These are phyloP conservation scores for Candida verbasci DNA, from an alignment of 805 yeast species.

Conservation along the genomic window DNA sequence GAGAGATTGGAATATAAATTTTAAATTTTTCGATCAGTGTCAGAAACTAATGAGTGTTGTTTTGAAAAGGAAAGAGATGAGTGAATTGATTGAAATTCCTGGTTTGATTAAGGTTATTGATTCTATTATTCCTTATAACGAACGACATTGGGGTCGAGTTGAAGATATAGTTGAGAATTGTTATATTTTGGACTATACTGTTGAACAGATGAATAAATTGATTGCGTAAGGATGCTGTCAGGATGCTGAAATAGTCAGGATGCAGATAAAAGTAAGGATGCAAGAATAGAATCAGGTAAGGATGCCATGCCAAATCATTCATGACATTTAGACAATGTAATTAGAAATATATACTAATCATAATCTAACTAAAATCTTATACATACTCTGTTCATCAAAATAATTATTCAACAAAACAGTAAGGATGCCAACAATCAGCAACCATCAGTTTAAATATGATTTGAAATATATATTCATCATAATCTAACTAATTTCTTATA, in stretches of 20 bases:
- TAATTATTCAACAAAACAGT: constrained; percentile 27
- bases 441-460: too few species aligned
- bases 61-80: constrained; percentile 50
- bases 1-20: constrained; percentile 94
- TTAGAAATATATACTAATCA: too few species aligned
- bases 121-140: constrained; percentile 81
- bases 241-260: too few species aligned
- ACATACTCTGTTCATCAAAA: constrained; percentile 18
- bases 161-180: constrained; percentile 84
- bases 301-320: too few species aligned
- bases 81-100: constrained; percentile 55
- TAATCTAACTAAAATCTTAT: constrained; percentile 19
- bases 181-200: constrained; percentile 76
- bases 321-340: too few species aligned
- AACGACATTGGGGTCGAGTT: constrained; percentile 74
- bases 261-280: too few species aligned
- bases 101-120: constrained; percentile 68
- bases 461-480: too few species aligned
- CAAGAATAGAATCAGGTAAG: too few species aligned
- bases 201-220: constrained; percentile 65
- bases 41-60: constrained; percentile 72
- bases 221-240: too few species aligned
- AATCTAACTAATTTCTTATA: constrained; percentile 20
- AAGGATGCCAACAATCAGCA: neutral
- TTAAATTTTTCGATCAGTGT: constrained; percentile 71